phyloP scores from a whole-genome alignment of 805 yeast species.

The Saccharomycopsis guyanensis region DNA sequence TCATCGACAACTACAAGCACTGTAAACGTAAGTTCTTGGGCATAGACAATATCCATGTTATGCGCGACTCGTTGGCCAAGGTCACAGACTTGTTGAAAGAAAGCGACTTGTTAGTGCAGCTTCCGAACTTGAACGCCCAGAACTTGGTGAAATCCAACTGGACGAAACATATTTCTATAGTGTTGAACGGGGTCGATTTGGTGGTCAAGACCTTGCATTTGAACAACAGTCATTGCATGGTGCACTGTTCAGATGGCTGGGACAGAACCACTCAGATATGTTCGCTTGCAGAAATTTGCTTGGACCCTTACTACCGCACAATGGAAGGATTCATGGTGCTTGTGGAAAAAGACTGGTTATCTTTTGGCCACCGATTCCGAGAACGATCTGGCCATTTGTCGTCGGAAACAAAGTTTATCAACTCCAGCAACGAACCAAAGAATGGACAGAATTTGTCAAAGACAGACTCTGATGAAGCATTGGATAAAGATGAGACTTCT shows the following conservation, averaged over 20 bases:
- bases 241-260: constrained; percentile 99
- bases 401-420: constrained; percentile 42
- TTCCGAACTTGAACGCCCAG: constrained; percentile 45
- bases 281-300: constrained; percentile 73
- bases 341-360: constrained; percentile 90
- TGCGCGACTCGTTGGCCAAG: constrained; percentile 73
- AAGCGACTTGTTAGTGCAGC: constrained; percentile 48
- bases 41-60: constrained; percentile 91
- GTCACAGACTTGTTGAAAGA: constrained; percentile 58
- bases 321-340: constrained; percentile 78
- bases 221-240: constrained; percentile 72
- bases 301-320: constrained; percentile 88
- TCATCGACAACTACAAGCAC: constrained; percentile 73
- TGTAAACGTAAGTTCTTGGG: constrained; percentile 71
- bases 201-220: constrained; percentile 76
- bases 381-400: constrained; percentile 76
- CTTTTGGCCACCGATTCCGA: constrained; percentile 87
- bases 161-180: constrained; percentile 62
- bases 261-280: constrained; percentile 90
- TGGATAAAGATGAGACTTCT: constrained; percentile 20
- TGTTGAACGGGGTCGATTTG: constrained; percentile 69
- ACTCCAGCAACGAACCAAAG: constrained; percentile 24
- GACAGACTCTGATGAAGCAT: background rate
- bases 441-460: background rate
- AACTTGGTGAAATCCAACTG: constrained; percentile 60